Percentiles rank a stretch among this genome's conserved stretches.
phyloP scores from a whole-genome alignment of 768 basidiomycete species.

The Lactarius evosmus region DNA sequence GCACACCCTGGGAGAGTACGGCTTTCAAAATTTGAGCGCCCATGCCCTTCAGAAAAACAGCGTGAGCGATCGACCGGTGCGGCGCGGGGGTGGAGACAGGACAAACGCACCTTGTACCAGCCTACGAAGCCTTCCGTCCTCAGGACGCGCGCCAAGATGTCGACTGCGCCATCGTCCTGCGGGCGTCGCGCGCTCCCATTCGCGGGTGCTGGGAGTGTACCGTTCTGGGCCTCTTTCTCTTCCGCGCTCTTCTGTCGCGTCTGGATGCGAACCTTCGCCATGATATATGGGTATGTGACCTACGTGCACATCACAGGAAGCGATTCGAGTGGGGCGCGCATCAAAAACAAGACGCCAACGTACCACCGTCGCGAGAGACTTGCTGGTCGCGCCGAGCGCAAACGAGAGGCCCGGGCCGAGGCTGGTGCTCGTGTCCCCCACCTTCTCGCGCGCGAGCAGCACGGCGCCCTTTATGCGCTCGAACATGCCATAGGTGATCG shows the following conservation, averaged over 20 bases:
- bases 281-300: conserved; percentile 95
- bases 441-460: conserved; percentile 50
- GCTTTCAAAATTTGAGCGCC: conserved; percentile 95
- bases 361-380: conserved; percentile 93
- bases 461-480: conserved; percentile 83
- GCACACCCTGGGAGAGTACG: conserved; percentile 88
- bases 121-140: conserved; percentile 78
- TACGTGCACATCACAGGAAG: conserved; percentile 32
- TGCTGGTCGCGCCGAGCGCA: conserved; percentile 85
- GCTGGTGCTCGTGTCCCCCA: conserved; percentile 45
- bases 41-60: conserved; percentile 66
- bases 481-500: conserved; percentile 94
- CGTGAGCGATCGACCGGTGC: neutral
- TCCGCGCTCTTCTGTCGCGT: conserved; percentile 64
- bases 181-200: conserved; percentile 35
- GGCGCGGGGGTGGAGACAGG: neutral
- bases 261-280: conserved; percentile 96
- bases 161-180: conserved; percentile 70
- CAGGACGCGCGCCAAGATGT: conserved; percentile 69
- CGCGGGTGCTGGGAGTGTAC: conserved; percentile 37
- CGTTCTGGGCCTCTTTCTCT: conserved; percentile 43
- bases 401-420: conserved; percentile 79
- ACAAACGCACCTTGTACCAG: conserved; percentile 84
- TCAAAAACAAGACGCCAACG: too few species aligned
- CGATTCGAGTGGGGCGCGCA: neutral